Evolutionary conservation across 495 filamentous ascomycete species (phyloP).

Genomic region (Daldinia caldariorum): DNA sequence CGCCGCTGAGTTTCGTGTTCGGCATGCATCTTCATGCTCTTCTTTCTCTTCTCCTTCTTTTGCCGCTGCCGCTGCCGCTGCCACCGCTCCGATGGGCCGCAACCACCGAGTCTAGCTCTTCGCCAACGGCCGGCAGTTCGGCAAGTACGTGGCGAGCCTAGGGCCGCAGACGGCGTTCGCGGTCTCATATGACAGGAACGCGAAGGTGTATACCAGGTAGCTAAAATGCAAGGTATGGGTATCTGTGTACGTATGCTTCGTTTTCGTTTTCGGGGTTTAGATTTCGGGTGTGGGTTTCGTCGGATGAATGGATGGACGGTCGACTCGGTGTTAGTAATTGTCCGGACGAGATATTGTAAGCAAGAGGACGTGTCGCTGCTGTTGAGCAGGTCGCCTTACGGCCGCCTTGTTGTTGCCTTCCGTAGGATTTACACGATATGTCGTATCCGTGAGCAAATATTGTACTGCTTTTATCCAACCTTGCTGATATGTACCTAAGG

Average conservation of each 20-base stretch:
- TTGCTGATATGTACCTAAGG: constrained; percentile 7
- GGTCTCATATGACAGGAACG: constrained; percentile 64
- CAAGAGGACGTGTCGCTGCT: not conserved
- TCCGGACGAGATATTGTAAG: not conserved
- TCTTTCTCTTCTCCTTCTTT: too few species aligned
- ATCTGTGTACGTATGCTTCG: not conserved
- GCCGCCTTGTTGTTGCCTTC: not conserved
- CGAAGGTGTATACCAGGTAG: constrained; percentile 61
- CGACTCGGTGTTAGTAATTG: not conserved
- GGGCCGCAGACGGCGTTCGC: constrained; percentile 76
- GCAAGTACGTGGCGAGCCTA: constrained; percentile 71
- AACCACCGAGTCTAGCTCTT: constrained; percentile 62
- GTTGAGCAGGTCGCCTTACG: not conserved
- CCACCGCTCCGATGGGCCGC: constrained; percentile 32
- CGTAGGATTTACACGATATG: too few species aligned
- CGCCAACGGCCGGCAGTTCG: constrained; percentile 81
- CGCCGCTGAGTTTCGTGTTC: constrained; percentile 69
- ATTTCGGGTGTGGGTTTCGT: not conserved
- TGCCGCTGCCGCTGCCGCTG: constrained; percentile 56
- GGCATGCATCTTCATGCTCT: constrained; percentile 48
- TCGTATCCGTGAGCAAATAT: constrained; percentile 16
- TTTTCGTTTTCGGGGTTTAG: constrained; percentile 7
- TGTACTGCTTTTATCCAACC: constrained; percentile 4
- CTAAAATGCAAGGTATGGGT: not conserved
- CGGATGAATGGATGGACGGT: not conserved